Percentiles rank a stretch among this genome's conserved stretches.
phyloP scores from a whole-genome alignment of 2,329 filamentous ascomycete species.

The Colletotrichum acutatum region DNA sequence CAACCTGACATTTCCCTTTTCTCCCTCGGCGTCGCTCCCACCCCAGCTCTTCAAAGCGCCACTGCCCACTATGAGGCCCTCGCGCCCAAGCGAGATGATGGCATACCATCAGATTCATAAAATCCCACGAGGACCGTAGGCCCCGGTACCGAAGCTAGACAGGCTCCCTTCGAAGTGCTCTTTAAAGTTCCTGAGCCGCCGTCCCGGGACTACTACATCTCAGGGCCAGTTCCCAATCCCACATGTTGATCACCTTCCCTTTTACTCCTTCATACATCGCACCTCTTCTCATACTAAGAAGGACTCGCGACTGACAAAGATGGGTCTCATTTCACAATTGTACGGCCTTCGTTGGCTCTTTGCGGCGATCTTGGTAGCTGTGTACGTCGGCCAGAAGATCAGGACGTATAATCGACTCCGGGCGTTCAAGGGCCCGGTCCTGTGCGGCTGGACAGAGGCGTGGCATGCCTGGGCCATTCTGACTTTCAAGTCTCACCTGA shows the following conservation, averaged over 20 bases:
- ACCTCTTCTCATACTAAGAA: neutral
- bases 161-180: neutral
- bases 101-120: neutral
- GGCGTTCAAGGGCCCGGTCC: constrained; percentile 23
- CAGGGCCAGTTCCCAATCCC: neutral
- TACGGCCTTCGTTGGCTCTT: constrained; percentile 22
- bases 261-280: neutral
- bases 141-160: neutral
- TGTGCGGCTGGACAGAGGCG: constrained; percentile 12
- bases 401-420: constrained; percentile 23
- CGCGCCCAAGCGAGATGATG: neutral
- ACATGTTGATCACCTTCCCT: neutral
- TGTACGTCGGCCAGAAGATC: constrained; percentile 7
- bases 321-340: constrained; percentile 6
- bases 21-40: too few species aligned
- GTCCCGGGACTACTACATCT: neutral
- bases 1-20: neutral
- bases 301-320: neutral
- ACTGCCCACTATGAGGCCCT: neutral
- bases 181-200: neutral
- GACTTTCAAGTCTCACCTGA: constrained; percentile 29
- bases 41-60: neutral
- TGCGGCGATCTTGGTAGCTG: neutral
- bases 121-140: neutral
- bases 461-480: constrained; percentile 25